Percentiles rank a stretch among this genome's conserved stretches.
These are phyloP conservation scores for Paramecium sonneborni DNA, from an alignment of 73 alveolate genomes.

Conservation along the genomic window DNA sequence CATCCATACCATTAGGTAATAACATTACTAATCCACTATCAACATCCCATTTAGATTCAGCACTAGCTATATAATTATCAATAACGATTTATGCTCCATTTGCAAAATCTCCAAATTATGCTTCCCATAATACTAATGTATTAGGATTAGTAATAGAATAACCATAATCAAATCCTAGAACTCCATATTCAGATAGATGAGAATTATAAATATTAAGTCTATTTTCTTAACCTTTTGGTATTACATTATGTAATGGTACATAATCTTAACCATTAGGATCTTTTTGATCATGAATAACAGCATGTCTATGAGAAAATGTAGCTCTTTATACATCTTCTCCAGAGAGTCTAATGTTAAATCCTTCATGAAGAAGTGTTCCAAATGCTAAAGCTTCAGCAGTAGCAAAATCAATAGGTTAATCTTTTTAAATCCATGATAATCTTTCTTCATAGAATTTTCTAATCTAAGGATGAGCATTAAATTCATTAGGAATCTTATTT, in stretches of 20 bases:
- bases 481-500: slow-evolving; percentile 68
- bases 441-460: slow-evolving; percentile 76
- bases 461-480: slow-evolving; percentile 75
- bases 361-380: slow-evolving; percentile 81
- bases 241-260: slow-evolving; percentile 68
- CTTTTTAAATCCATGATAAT: slow-evolving; percentile 67
- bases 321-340: slow-evolving; percentile 89
- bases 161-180: slow-evolving; percentile 94
- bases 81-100: slow-evolving; percentile 91
- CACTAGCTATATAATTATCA: slow-evolving; percentile 86
- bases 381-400: slow-evolving; percentile 90
- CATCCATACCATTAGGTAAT: slow-evolving; percentile 92
- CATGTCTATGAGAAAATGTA: slow-evolving; percentile 83
- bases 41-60: slow-evolving; percentile 90
- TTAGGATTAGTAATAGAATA: slow-evolving; percentile 87
- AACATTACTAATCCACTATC: slow-evolving; percentile 81
- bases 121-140: slow-evolving; percentile 87
- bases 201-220: slow-evolving; percentile 65
- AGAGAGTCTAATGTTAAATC: slow-evolving; percentile 76
- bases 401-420: slow-evolving; percentile 77
- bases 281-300: slow-evolving; percentile 72
- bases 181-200: slow-evolving; percentile 82
- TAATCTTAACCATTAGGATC: slow-evolving; percentile 48
- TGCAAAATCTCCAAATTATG: slow-evolving; percentile 97
- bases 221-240: slow-evolving; percentile 15